Conservation (phyloP, 345 rosid species). For the Rhodomyrtus tomentosa region DNA sequence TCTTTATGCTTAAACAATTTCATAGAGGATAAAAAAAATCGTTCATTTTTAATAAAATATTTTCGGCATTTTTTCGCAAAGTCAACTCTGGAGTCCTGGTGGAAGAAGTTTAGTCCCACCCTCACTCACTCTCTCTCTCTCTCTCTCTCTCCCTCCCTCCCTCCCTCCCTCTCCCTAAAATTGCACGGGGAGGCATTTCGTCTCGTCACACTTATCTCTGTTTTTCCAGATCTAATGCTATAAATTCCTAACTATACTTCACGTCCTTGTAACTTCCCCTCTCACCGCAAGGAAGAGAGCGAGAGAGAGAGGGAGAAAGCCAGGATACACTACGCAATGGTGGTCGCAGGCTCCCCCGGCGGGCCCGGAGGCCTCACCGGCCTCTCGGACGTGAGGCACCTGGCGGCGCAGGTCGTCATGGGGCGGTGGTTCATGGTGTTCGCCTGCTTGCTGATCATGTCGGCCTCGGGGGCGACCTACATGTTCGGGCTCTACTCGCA, state of each 20-base stretch:
- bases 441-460: constrained; percentile 48
- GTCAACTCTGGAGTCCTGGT: background rate
- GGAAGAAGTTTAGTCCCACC: background rate
- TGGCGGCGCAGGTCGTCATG: constrained; percentile 19
- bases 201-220: background rate
- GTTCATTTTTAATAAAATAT: too few species aligned
- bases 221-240: background rate
- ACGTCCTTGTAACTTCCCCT: background rate
- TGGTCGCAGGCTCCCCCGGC: background rate
- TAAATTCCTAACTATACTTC: background rate
- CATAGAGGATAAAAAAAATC: too few species aligned
- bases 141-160: background rate
- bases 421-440: constrained; percentile 60
- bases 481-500: constrained; percentile 43
- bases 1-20: too few species aligned
- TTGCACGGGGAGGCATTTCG: background rate
- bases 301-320: background rate
- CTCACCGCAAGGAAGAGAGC: background rate
- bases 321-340: constrained; percentile 6
- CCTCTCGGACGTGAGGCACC: constrained; percentile 9
- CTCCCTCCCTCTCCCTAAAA: background rate
- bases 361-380: background rate
- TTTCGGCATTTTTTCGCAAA: background rate
- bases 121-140: background rate
- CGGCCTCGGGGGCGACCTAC: constrained; percentile 54